Base-by-base conservation (phyloP, 2,329 filamentous ascomycete genomes). In the Penicillium sp. region DNA sequence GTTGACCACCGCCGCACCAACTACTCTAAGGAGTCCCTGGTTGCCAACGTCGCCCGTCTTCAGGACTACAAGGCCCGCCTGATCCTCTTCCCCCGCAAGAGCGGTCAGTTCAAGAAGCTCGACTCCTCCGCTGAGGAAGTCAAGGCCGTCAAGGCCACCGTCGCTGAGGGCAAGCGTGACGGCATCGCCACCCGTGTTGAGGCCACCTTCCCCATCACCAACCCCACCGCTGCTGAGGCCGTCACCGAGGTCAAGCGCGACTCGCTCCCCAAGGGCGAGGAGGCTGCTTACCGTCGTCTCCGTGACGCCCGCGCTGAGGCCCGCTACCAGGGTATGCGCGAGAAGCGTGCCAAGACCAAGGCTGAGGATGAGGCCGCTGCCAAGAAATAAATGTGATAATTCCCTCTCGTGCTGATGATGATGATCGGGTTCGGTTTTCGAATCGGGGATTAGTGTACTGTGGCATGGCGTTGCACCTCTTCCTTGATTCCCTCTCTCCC, bases 1-100 rank as follows among this genome's bases (percentile, higher is more conserved):
- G 93, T 99, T 82, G 94, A 99, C 81, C 84, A 86, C 80, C 93
- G 94, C 83, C 93, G 94, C 80, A 87, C 90, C 83, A 99, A 97
- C 86, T 89, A 96, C 75, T 94, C 89, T 76, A 90, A 95, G 84
- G 94, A 97, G 86, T 89, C 89, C 68, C 88, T 97, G 73, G 85
- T 90, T 79, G 85, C 85, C 85, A 99, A 99, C 82, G 93, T 99
- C 72, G 89, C 89, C 79, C 94, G 94, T 76, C 91, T 99, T 77
- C 92, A 97, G 87, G 91, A 91, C 78, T 99, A 96, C 92, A 90
- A 89, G 84, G 86, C 89, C 76, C 91, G 92, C 76, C 84, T 99
- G 75, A 96, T 99, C 79, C 86, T 99, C 78, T 97, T 99, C 86
- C 94, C 94, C 77, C 91, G 92, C 85, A 92, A 90, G 82, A 86